Conservation (phyloP, 2,329 filamentous ascomycete species). For the Ceratocystis variospora region DNA sequence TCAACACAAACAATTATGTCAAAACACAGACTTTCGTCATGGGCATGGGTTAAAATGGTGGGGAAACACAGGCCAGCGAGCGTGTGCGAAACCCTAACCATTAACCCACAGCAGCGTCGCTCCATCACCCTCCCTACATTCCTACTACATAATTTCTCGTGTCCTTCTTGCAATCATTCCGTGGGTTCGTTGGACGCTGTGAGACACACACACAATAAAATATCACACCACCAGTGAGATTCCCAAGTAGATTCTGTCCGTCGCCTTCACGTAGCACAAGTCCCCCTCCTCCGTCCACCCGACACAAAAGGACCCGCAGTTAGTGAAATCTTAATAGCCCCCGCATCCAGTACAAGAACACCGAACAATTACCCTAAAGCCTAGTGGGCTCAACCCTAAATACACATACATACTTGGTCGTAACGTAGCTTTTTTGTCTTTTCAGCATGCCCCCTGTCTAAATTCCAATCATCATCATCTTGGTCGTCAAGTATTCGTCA, state of each 20-base stretch:
- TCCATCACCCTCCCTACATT: too few species aligned
- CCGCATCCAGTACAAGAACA: neutral
- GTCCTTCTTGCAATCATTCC: neutral
- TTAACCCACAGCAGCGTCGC: too few species aligned
- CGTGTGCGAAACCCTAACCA: too few species aligned
- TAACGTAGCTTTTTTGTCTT: neutral
- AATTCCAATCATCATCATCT: conserved; percentile 36
- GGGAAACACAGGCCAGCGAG: neutral
- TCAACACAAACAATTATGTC: neutral
- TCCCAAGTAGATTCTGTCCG: neutral
- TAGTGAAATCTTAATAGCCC: neutral
- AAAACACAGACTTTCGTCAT: neutral
- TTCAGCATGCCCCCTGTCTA: neutral
- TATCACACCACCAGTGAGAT: neutral
- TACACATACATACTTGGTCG: neutral
- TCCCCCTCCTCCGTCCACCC: neutral
- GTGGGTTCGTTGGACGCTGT: neutral
- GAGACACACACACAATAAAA: neutral
- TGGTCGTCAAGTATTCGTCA: conserved; percentile 63
- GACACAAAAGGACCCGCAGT: neutral
- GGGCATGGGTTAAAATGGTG: conserved; percentile 1
- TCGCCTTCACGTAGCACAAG: neutral
- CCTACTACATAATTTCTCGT: neutral
- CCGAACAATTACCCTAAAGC: neutral
- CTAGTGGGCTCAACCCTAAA: neutral